Base-by-base conservation (phyloP, 805 yeast species). In the Jamesozyma spencerorum region DNA sequence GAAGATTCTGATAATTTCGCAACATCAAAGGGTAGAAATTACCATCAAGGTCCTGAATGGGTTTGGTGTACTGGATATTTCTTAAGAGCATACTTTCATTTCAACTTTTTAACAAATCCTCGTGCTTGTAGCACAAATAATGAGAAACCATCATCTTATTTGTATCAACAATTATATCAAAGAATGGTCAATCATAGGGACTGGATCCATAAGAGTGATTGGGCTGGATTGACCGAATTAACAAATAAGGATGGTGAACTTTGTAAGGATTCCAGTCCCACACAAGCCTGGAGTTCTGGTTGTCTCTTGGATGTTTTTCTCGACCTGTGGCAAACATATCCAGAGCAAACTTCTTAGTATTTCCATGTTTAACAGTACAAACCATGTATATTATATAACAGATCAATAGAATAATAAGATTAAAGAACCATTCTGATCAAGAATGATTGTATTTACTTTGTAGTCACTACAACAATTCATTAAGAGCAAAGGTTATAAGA, bases 11-110 rank as follows among this genome's bases (percentile, higher is more conserved):
- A 72, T 4, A 95, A 90, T 60, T 92, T 87, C 70, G 86, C 94
- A 1, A 87, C 97, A 0, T 72, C 97, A 2, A 86, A 87, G 63
- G 98, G 98, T 24, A 75, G 97, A 53, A 92, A 92, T 64, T 90
- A 90, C 60, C 98, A 90, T 62, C 97, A 90, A 64, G 98, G 98
- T 2, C 98, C 98, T 2, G 98, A 92, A 58, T 90, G 98, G 98
- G 83, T 85, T 27, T 90, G 97, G 97, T 74, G 79, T 43, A 70
- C 72, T 19, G 98, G 98, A 2, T 87, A 77, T 60, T 90, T 86
- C 57, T 63, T 92, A 49, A 74, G 97, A 47, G 95, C 97, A 0
- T 78, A 70, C 52, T 65, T 75, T 30, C 59, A 65, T 35, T 76
- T 81, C 55, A 77, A 79, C 50, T 60, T 69, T 36, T 42, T 54